Base-by-base conservation (phyloP, 2,329 filamentous ascomycete species). In the Ampelomyces quisqualis region DNA sequence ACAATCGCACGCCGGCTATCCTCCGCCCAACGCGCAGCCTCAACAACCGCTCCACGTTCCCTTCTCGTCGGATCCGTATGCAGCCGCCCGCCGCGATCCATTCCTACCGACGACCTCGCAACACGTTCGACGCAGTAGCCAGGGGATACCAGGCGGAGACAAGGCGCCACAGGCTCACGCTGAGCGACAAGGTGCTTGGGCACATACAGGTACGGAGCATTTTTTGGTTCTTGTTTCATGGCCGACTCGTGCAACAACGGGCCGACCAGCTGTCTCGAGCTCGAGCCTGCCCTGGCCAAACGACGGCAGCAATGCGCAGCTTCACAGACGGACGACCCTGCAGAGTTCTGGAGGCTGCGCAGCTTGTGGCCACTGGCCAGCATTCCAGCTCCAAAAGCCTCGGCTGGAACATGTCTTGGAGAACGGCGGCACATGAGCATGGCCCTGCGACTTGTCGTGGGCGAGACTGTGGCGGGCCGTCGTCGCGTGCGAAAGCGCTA, bases 11-110 rank as follows among this genome's bases (percentile, higher is more conserved):
- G 51, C 66, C 26, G 53, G 49, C 53, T 71, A 70, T 37, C 54
- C 66, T 24, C 55, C 68, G 23, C 55, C 67, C n/a, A 62, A 54
- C 17, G 51, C 51, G 39, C 58, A 58, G 31, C 51, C 60, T 29
- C 60, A 65, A 39, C 57, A 71, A 24, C 67, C 71, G 8, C 54
- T 71, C 26, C 73, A 75, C 47, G 66, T 71, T 32, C 70, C 73
- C 31, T 74, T 70, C 57, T 57, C 68, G 20, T 43, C 52, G 40
- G 74, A 76, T 49, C 70, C 73, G 15, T 75, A 76, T 47, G 67
- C 71, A 4, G 67, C 73, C 40, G 60, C 68, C 34, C 70, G 65
- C 42, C 69, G 70, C 62, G 73, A 76, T 51, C 71, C 73, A 8
- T 77, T 76, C 55, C 56, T 73, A 26, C 68, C 71, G 5, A 56